phyloP scores from a whole-genome alignment of 2,329 filamentous ascomycete genomes.

The Atkinsonella hypoxylon region DNA sequence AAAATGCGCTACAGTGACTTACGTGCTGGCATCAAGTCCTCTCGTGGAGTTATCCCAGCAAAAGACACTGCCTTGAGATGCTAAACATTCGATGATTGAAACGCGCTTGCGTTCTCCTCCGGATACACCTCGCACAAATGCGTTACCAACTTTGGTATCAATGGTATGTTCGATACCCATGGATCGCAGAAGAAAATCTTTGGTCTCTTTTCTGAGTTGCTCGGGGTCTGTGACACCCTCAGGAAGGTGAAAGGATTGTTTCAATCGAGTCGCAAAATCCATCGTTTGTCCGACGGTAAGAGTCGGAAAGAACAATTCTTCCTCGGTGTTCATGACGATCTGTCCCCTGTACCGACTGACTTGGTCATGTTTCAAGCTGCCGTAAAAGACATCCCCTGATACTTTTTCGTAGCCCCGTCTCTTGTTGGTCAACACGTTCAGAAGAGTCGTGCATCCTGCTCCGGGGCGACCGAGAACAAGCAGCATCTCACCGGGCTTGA shows the following conservation, averaged over 20 bases:
- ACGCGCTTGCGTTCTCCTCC: constrained; percentile 60
- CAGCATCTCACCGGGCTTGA: constrained; percentile 63
- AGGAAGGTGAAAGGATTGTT: constrained; percentile 38
- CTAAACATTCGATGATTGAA: constrained; percentile 53
- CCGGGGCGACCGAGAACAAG: constrained; percentile 58
- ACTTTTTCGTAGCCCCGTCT: constrained; percentile 46
- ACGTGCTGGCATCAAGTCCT: constrained; percentile 53
- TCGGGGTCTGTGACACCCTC: constrained; percentile 28
- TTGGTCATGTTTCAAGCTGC: constrained; percentile 34
- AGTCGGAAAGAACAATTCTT: constrained; percentile 52
- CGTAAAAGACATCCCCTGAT: constrained; percentile 46
- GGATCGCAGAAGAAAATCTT: constrained; percentile 43
- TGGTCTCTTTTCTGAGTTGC: constrained; percentile 32
- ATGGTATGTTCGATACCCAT: constrained; percentile 47
- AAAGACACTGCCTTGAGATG: constrained; percentile 44
- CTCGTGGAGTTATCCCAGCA: constrained; percentile 59
- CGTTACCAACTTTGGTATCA: constrained; percentile 57
- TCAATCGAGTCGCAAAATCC: constrained; percentile 53
- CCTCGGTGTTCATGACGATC: constrained; percentile 60
- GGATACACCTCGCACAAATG: constrained; percentile 52
- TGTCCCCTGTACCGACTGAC: constrained; percentile 40
- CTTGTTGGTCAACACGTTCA: constrained; percentile 58
- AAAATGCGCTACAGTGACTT: constrained; percentile 9
- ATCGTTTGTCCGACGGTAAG: constrained; percentile 61
- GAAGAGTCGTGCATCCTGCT: constrained; percentile 56